These are phyloP conservation scores for Caloboletus inedulis DNA, from an alignment of 1,284 basidiomycete species.

Conservation along the genomic window DNA sequence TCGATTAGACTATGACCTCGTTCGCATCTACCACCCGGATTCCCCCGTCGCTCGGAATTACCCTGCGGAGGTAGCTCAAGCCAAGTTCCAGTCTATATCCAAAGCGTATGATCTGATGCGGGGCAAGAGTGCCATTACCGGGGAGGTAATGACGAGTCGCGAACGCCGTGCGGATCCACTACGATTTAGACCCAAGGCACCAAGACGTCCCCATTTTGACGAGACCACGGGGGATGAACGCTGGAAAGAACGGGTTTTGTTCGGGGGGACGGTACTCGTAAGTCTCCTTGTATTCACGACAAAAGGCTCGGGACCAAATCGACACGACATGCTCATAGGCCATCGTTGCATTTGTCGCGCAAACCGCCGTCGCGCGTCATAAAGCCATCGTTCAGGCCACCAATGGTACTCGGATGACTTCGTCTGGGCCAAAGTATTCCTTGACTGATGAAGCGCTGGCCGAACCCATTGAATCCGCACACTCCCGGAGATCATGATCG, in stretches of 20 bases:
- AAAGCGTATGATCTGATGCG: slow-evolving; percentile 59
- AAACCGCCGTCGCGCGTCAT: slow-evolving; percentile 25
- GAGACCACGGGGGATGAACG: slow-evolving; percentile 41
- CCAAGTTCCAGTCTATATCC: slow-evolving; percentile 60
- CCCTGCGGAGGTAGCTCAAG: slow-evolving; percentile 47
- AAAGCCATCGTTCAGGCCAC: slow-evolving; percentile 14
- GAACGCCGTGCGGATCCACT: slow-evolving; percentile 30
- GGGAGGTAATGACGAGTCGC: slow-evolving; percentile 14
- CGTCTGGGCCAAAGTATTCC: slow-evolving; percentile 3
- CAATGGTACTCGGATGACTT: slow-evolving; percentile 2
- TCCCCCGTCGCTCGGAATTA: slow-evolving; percentile 48
- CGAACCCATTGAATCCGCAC: slow-evolving; percentile 11
- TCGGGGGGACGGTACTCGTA: slow-evolving; percentile 49
- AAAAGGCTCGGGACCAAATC: not conserved
- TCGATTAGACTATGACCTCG: slow-evolving; percentile 63
- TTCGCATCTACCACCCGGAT: slow-evolving; percentile 68
- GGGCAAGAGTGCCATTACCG: slow-evolving; percentile 34
- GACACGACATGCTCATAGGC: slow-evolving; percentile 14
- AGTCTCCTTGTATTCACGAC: slow-evolving; percentile 17
- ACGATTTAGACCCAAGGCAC: slow-evolving; percentile 24
- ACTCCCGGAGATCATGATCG: slow-evolving; percentile 1
- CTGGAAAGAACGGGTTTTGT: slow-evolving; percentile 54
- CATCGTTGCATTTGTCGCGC: slow-evolving; percentile 27
- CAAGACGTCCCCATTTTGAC: slow-evolving; percentile 29
- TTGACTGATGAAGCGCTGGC: slow-evolving; percentile 22